Percentiles rank a stretch among this genome's conserved stretches.
Conservation (phyloP, 257 asterid species). For the Echites panduratus region DNA sequence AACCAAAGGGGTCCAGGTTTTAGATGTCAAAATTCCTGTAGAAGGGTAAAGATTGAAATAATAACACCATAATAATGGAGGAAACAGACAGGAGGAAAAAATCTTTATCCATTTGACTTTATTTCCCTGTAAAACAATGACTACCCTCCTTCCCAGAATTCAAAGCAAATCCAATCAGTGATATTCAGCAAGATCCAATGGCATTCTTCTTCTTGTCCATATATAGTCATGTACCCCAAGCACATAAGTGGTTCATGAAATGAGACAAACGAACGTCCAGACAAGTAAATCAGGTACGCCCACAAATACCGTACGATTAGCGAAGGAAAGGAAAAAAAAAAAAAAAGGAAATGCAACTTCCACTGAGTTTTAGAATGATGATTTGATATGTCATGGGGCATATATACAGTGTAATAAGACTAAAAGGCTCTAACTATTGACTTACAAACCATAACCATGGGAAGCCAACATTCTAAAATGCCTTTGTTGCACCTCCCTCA, state of each 20-base stretch:
- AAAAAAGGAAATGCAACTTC: not conserved
- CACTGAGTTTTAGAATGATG: not conserved
- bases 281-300: not conserved
- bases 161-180: not conserved
- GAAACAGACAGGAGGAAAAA: slow-evolving; percentile 8
- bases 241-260: not conserved
- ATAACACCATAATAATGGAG: not conserved
- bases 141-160: not conserved
- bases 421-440: not conserved
- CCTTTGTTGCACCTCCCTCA: not conserved
- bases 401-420: not conserved
- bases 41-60: not conserved
- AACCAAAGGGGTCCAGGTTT: not conserved
- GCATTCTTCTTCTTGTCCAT: not conserved
- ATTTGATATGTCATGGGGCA: not conserved
- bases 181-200: not conserved
- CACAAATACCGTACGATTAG: not conserved
- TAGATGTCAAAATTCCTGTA: not conserved
- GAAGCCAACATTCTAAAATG: slow-evolving; percentile 21
- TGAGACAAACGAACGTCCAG: not conserved
- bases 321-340: too few species aligned
- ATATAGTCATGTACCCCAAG: not conserved
- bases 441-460: slow-evolving; percentile 3
- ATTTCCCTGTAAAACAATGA: not conserved
- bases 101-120: not conserved